Conservation (phyloP, 2,329 filamentous ascomycete genomes). For the Colletotrichum viniferum region DNA sequence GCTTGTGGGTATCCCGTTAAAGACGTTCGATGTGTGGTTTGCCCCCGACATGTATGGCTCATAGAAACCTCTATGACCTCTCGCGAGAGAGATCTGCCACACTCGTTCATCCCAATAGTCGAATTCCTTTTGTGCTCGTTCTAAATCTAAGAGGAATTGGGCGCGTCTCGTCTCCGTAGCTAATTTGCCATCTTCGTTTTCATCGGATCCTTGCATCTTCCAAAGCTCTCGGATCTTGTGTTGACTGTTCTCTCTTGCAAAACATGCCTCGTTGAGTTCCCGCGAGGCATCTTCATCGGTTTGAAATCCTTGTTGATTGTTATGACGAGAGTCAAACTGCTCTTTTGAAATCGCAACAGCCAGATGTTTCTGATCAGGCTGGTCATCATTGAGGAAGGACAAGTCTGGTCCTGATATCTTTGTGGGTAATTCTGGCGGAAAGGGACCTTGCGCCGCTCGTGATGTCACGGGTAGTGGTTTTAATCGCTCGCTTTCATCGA, state of each 20-base stretch:
- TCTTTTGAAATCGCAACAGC: neutral
- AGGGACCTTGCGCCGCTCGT: too few species aligned
- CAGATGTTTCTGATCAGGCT: fast-evolving
- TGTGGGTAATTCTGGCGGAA: neutral
- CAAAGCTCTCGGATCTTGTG: neutral
- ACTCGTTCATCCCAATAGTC: neutral
- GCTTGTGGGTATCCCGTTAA: fast-evolving
- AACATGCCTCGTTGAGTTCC: neutral
- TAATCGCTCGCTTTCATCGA: neutral
- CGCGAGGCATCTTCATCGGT: neutral
- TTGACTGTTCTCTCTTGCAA: neutral
- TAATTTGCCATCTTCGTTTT: neutral
- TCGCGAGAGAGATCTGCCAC: neutral
- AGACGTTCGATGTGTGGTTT: neutral
- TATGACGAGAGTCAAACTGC: fast-evolving
- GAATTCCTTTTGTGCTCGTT: neutral
- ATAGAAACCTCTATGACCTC: neutral
- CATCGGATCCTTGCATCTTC: neutral
- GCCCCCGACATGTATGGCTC: neutral
- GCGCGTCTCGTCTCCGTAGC: neutral
- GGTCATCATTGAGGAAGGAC: neutral
- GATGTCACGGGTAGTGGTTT: too few species aligned
- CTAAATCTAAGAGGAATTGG: neutral
- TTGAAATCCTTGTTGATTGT: neutral
- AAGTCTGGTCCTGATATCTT: neutral